Conservation (phyloP, 129 eudicot genomes). For the Mikania micrantha region DNA sequence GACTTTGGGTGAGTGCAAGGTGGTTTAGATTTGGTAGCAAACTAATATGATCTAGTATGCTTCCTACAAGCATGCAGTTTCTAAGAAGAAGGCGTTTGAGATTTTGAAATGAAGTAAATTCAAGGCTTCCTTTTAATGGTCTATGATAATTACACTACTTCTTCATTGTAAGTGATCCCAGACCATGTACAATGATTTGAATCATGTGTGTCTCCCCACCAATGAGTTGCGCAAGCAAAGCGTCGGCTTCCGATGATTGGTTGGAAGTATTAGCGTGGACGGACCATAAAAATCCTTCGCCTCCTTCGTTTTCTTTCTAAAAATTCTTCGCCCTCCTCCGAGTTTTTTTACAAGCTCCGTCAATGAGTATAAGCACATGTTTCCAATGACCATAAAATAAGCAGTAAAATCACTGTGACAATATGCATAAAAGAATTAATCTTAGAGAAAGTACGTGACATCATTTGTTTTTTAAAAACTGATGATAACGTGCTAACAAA, state of each 20-base stretch:
- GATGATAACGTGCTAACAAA: too few relatives aligned
- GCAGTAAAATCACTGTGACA: background rate
- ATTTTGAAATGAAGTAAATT: slow-evolving; percentile 13
- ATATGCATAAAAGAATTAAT: background rate
- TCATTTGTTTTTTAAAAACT: too few relatives aligned
- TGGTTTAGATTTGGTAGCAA: background rate
- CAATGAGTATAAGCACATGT: too few relatives aligned
- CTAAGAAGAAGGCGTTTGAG: background rate
- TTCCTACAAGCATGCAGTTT: background rate
- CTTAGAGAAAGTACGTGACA: too few relatives aligned
- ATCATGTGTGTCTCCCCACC: background rate
- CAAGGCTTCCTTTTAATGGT: background rate
- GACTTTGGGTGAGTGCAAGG: background rate
- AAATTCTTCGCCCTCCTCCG: too few relatives aligned
- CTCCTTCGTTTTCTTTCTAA: too few relatives aligned
- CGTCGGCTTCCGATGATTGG: background rate
- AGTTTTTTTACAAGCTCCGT: too few relatives aligned
- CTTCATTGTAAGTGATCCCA: slow-evolving; percentile 6
- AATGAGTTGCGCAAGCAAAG: slow-evolving; percentile 1
- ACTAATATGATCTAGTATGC: slow-evolving; percentile 8
- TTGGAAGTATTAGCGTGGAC: background rate
- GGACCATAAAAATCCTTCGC: too few relatives aligned
- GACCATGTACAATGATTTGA: slow-evolving; percentile 1
- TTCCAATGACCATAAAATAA: background rate
- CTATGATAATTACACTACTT: slow-evolving; percentile 6